Evolutionary conservation across 2,329 filamentous ascomycete genomes (phyloP), one percentile per base, ranked within the genome.

Genomic region (Neonectria ditissima): DNA sequence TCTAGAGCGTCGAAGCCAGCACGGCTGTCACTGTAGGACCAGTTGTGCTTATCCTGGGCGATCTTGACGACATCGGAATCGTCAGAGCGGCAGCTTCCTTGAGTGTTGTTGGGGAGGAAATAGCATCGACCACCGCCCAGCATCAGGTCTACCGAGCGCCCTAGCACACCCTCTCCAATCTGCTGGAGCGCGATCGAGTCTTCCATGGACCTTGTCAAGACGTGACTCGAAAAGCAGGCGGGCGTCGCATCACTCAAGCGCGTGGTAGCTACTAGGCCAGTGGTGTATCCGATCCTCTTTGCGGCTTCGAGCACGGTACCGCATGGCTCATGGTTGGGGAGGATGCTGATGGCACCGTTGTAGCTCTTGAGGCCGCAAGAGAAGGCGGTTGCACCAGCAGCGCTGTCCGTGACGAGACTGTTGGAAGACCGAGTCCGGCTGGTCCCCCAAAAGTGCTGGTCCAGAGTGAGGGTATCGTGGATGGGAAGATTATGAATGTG

Each of bases 311-410:
- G 87, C 4, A 90, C 93, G 18, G 94, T 97, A 8, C 95, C 96
- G 78, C 96, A 99, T 5, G 96, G 93, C 30, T 89, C 88, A 70
- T 92, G 89, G 78, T 97, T 91, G 0, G 94, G 94, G 16, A 97
- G 84, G 57, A 97, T 91, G 10, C 93, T 92, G 71, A 99, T 98
- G 70, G 96, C 96, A 51, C 94, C 94, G 75, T 99, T 99, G 82
- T 99, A 99, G 78, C 91, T 97, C 87, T 99, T 99, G 75, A 85
- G 81, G 20, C 89, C 95, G 74, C 96, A 99, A 3, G 93, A 94
- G 78, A 99, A 99, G 1, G 96, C 96, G 0, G 96, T 99, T 3
- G 96, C 96, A 39, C 96, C 96, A n/a, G 96, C 96, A 5, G 96
- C 96, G 63, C 92, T 97, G 79, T 99, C 96, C 1, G 96, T 99